These are phyloP conservation scores for Ochromonas danica DNA, from an alignment of 108 stramenopile species.

Conservation along the genomic window DNA sequence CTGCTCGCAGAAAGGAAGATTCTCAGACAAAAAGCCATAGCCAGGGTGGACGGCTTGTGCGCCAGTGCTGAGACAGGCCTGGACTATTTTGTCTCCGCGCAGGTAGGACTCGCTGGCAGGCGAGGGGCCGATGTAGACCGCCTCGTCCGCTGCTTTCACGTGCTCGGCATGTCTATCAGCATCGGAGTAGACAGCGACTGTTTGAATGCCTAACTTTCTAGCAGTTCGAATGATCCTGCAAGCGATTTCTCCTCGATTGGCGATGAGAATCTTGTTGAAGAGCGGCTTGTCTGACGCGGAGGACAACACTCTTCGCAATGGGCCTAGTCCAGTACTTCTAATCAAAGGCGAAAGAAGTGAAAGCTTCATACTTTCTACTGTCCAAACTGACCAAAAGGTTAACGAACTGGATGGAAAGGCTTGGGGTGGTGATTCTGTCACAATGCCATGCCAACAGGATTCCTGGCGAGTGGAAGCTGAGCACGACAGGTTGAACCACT, in stretches of 20 bases:
- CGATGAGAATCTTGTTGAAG: constrained; percentile 80
- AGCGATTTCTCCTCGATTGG: constrained; percentile 92
- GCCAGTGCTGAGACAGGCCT: constrained; percentile 66
- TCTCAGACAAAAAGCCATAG: constrained; percentile 78
- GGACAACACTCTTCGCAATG: no score
- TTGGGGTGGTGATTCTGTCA: no score
- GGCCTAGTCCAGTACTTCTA: no score
- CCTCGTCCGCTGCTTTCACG: constrained; percentile 59
- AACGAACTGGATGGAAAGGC: no score
- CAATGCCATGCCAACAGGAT: no score
- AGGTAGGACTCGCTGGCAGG: constrained; percentile 71
- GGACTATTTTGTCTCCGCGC: constrained; percentile 68
- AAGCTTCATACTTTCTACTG: no score
- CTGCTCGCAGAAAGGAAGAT: constrained; percentile 60
- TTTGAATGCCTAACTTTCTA: constrained; percentile 65
- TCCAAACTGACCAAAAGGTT: no score
- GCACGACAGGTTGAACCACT: no score
- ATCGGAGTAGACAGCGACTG: constrained; percentile 83
- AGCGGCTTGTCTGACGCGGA: no score
- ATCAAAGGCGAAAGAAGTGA: no score
- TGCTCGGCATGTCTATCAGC: constrained; percentile 68
- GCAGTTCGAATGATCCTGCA: constrained; percentile 77
- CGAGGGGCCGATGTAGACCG: constrained; percentile 76
- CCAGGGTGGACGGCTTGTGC: constrained; percentile 89
- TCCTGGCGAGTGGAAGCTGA: no score